These are phyloP conservation scores for Neoarthrinium moseri DNA, from an alignment of 2,329 filamentous ascomycete species.

Conservation along the genomic window DNA sequence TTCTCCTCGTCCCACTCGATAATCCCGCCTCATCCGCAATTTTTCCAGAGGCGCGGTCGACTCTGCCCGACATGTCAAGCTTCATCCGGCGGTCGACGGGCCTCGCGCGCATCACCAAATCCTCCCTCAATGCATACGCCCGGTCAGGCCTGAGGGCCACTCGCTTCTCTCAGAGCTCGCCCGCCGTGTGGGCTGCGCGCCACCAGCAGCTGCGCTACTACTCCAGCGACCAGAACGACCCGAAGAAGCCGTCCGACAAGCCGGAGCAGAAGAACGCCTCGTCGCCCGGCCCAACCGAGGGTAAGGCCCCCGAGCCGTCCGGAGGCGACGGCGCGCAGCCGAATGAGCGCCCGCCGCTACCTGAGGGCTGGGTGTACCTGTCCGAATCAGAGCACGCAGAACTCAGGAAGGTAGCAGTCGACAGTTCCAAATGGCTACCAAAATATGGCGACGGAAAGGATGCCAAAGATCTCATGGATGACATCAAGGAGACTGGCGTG, in stretches of 20 bases:
- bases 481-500: slow-evolving; percentile 16
- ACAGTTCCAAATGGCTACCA: slow-evolving; percentile 1
- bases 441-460: slow-evolving; percentile 3
- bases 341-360: slow-evolving; percentile 17
- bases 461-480: slow-evolving; percentile 6
- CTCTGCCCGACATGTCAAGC: slow-evolving; percentile 29
- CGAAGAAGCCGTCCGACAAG: slow-evolving; percentile 14
- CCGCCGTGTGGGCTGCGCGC: slow-evolving; percentile 20
- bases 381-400: slow-evolving; percentile 16
- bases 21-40: slow-evolving; percentile 17
- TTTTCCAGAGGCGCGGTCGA: slow-evolving; percentile 15
- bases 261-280: slow-evolving; percentile 24
- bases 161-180: slow-evolving; percentile 20
- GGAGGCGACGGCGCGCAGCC: slow-evolving; percentile 18
- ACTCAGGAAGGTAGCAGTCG: slow-evolving; percentile 2
- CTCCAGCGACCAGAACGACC: slow-evolving; percentile 18
- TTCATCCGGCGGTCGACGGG: slow-evolving; percentile 28
- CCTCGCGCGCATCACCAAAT: slow-evolving; percentile 23
- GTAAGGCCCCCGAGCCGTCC: too few species aligned
- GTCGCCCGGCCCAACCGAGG: slow-evolving; percentile 27
- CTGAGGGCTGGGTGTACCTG: slow-evolving; percentile 27
- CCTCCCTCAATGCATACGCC: slow-evolving; percentile 19
- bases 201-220: slow-evolving; percentile 21
- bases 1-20: background rate
- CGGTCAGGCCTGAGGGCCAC: slow-evolving; percentile 23